phyloP scores from a whole-genome alignment of 2,329 filamentous ascomycete genomes.

The Penicillium griseofulvum region DNA sequence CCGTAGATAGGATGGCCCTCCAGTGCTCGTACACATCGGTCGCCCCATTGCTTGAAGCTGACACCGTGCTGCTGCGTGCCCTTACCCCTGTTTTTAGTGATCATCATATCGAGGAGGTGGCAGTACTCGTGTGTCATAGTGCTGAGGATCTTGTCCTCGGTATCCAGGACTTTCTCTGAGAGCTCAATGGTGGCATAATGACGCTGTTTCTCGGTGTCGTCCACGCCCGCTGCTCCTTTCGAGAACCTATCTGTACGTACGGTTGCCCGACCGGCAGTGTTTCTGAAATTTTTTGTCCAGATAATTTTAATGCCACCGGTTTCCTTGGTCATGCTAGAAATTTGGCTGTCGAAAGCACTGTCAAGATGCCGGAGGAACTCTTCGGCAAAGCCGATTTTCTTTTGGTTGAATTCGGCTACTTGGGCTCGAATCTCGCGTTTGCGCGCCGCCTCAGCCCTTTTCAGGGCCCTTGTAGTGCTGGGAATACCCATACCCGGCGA shows the following conservation, averaged over 20 bases:
- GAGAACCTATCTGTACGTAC: constrained; percentile 33
- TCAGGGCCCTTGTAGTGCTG: constrained; percentile 40
- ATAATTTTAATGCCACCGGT: constrained; percentile 59
- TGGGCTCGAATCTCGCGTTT: constrained; percentile 29
- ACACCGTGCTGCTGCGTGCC: constrained; percentile 64
- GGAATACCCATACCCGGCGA: constrained; percentile 23
- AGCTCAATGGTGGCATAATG: constrained; percentile 80
- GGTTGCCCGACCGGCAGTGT: constrained; percentile 64
- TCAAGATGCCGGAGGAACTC: constrained; percentile 59
- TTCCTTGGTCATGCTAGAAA: constrained; percentile 47
- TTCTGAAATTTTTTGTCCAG: constrained; percentile 63
- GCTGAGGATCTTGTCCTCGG: constrained; percentile 74
- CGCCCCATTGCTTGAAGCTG: constrained; percentile 73
- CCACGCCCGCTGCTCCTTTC: neutral
- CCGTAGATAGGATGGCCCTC: constrained; percentile 51
- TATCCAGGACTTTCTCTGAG: constrained; percentile 81
- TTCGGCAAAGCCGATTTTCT: constrained; percentile 54
- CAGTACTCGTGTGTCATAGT: constrained; percentile 97
- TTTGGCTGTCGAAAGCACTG: constrained; percentile 49
- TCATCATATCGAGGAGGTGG: constrained; percentile 88
- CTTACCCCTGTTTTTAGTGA: constrained; percentile 60
- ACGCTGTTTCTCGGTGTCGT: constrained; percentile 25
- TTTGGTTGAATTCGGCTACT: constrained; percentile 49
- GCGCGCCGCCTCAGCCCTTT: constrained; percentile 37
- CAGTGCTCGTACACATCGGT: constrained; percentile 39